Percentiles rank a stretch among this genome's conserved stretches.
Conservation (phyloP, 495 filamentous ascomycete species). For the Penicillium riverlandense region DNA sequence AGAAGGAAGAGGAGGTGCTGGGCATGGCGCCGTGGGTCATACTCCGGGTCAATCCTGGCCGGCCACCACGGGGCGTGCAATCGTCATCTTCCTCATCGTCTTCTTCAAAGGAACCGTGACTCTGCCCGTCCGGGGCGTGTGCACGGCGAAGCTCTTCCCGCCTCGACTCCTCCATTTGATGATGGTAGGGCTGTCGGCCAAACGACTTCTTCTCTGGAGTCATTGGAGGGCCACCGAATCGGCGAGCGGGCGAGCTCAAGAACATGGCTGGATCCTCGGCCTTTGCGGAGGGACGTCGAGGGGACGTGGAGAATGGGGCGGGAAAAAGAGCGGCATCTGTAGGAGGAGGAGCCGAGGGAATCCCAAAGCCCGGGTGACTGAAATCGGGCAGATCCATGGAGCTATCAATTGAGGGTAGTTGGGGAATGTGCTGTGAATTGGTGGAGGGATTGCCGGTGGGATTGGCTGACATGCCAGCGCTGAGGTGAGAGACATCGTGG, state of each 20-base stretch:
- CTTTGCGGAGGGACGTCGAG: constrained; percentile 30
- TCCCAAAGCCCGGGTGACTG: constrained; percentile 17
- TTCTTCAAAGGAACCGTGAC: constrained; percentile 6
- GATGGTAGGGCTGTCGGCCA: constrained; percentile 49
- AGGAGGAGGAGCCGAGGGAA: constrained; percentile 24
- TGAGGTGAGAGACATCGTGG: constrained; percentile 14
- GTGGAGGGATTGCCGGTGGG: constrained; percentile 5
- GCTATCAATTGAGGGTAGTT: constrained; percentile 33
- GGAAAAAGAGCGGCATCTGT: constrained; percentile 38
- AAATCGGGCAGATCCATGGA: constrained; percentile 36
- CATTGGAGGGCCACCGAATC: constrained; percentile 37
- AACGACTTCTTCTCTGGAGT: constrained; percentile 22
- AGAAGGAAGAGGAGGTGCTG: constrained; percentile 7
- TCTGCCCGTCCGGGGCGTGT: constrained; percentile 7
- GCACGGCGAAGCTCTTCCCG: constrained; percentile 43
- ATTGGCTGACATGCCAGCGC: constrained; percentile 2
- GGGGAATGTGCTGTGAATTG: constrained; percentile 23
- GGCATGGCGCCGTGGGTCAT: constrained; percentile 37
- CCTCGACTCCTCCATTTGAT: constrained; percentile 50
- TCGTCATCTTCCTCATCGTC: constrained; percentile 35
- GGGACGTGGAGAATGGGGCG: constrained; percentile 41
- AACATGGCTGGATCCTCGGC: constrained; percentile 51
- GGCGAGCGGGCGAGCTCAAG: constrained; percentile 44
- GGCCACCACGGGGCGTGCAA: constrained; percentile 33
- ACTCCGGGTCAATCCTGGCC: constrained; percentile 55